phyloP scores from a whole-genome alignment of 192 early-diverging fungal genomes.

The Dissophora globulifera region DNA sequence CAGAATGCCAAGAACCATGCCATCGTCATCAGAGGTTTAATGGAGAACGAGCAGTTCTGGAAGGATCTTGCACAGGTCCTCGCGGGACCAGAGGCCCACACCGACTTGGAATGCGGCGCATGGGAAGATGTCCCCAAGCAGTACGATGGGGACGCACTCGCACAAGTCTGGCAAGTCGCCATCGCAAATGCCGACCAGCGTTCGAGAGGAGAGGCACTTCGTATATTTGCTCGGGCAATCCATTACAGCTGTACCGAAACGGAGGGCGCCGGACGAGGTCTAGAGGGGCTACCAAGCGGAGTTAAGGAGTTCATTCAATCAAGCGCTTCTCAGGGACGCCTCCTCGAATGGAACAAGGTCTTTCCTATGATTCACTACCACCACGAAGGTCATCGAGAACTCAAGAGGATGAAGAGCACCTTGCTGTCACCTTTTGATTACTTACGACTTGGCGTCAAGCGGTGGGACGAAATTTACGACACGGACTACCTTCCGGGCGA shows the following conservation, averaged over 20 bases:
- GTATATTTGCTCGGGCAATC: slow-evolving; percentile 40
- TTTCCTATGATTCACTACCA: slow-evolving; percentile 42
- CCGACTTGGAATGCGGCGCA: slow-evolving; percentile 11
- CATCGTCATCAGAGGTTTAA: slow-evolving; percentile 43
- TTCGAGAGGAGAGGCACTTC: slow-evolving; percentile 26
- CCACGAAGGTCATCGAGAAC: slow-evolving; percentile 16
- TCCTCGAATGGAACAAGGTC: slow-evolving; percentile 33
- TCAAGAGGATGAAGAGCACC: slow-evolving; percentile 6
- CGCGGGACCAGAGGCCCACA: slow-evolving; percentile 17
- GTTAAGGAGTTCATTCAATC: slow-evolving; percentile 31
- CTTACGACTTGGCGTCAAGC: slow-evolving; percentile 29
- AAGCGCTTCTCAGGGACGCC: slow-evolving; percentile 12
- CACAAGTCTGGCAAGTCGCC: slow-evolving; percentile 12
- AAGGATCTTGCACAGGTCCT: slow-evolving; percentile 50
- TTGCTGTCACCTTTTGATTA: slow-evolving; percentile 25
- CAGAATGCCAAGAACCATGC: slow-evolving; percentile 56
- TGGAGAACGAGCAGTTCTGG: slow-evolving; percentile 59
- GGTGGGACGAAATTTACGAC: slow-evolving; percentile 41
- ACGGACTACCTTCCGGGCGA: slow-evolving; percentile 36
- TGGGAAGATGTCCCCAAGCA: slow-evolving; percentile 18
- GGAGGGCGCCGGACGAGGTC: not conserved
- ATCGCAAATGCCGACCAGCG: slow-evolving; percentile 30
- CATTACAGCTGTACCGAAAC: slow-evolving; percentile 20
- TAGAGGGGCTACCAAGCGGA: slow-evolving; percentile 26
- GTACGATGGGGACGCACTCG: slow-evolving; percentile 11